Base-by-base conservation (phyloP, 768 basidiomycete genomes). In the Coprinellus aureogranulatus region DNA sequence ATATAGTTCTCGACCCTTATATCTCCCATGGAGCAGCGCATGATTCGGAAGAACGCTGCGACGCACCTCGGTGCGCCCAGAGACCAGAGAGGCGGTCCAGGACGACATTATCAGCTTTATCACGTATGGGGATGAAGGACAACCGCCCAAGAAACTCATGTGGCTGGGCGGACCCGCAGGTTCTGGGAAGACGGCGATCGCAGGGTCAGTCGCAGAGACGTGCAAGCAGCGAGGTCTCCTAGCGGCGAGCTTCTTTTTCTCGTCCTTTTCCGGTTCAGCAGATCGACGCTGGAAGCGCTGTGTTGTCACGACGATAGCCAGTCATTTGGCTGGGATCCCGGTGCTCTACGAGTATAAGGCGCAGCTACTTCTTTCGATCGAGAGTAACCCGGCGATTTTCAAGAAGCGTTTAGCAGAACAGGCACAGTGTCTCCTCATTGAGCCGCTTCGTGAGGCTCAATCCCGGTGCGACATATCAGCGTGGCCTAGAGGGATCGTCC, bases 171-270 rank as follows among this genome's bases (percentile, higher is more conserved):
- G 60, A 5, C 57, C 56, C 37, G 56, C 60, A 2, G 59, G 60
- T 16, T 27, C 55, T 3, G 60, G 60, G 4, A 61, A 58, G 28
- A 57, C 60, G 1, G 58, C 58, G 26, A 59, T 62, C n/a, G 48
- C 42, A 20, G 54, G 55, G 14, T 55, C 50, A 22, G 40, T 62
- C 28, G 48, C 61, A 12, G 55, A 59, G 27, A 26, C 30, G 20
- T 56, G 54, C 42, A 26, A 34, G 10, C 27, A 20, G 18, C 30
- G 48, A 23, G 54, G 55, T n/a, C 31, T 46, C 1, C 51, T 62
- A 8, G 54, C 51, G 1, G 61, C 49, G 4, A 59, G 50, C 27
- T 62, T 59, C 50, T 59, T 62, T 54, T 62, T 62, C 54, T 62
- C 55, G 16, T 30, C 34, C 6, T 40, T 40, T 4, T 49, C 6